Evolutionary conservation across 2,329 filamentous ascomycete genomes (phyloP).

Genomic region (Ceratocystis papillata): DNA sequence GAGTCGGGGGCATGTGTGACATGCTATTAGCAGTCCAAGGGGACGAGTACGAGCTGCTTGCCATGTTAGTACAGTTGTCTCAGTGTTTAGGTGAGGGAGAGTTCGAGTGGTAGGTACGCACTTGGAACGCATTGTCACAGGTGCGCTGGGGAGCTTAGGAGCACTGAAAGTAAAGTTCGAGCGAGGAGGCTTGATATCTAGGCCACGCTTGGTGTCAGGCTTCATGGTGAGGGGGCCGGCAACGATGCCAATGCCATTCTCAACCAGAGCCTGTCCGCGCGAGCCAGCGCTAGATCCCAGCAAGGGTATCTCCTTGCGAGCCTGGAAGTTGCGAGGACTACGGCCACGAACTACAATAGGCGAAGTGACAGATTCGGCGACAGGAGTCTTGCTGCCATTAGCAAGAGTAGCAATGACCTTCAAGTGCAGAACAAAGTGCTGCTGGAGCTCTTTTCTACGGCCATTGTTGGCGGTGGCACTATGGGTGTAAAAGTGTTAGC

Average conservation of each 20-base stretch:
- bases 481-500: slow-evolving; percentile 25
- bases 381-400: slow-evolving; percentile 68
- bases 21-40: slow-evolving; percentile 42
- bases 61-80: slow-evolving; percentile 25
- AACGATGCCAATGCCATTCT: slow-evolving; percentile 50
- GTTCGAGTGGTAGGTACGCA: slow-evolving; percentile 34
- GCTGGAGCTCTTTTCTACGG: slow-evolving; percentile 83
- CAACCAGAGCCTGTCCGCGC: slow-evolving; percentile 62
- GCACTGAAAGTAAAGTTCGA: slow-evolving; percentile 49
- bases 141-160: slow-evolving; percentile 44
- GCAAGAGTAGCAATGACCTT: slow-evolving; percentile 76
- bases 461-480: slow-evolving; percentile 94
- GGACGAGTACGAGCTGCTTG: slow-evolving; percentile 44
- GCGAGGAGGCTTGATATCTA: slow-evolving; percentile 47
- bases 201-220: slow-evolving; percentile 42
- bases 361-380: slow-evolving; percentile 76
- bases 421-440: slow-evolving; percentile 84
- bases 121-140: slow-evolving; percentile 49
- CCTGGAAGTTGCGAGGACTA: slow-evolving; percentile 89
- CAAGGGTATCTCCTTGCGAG: slow-evolving; percentile 82
- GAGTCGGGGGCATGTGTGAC: slow-evolving; percentile 40
- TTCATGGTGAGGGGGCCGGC: slow-evolving; percentile 46
- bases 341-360: slow-evolving; percentile 89
- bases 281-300: slow-evolving; percentile 65
- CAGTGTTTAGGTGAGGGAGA: slow-evolving; percentile 24